Percentiles rank a stretch among this genome's conserved stretches.
These are phyloP conservation scores for Neurospora sp. DNA, from an alignment of 495 filamentous ascomycete species.

Conservation along the genomic window DNA sequence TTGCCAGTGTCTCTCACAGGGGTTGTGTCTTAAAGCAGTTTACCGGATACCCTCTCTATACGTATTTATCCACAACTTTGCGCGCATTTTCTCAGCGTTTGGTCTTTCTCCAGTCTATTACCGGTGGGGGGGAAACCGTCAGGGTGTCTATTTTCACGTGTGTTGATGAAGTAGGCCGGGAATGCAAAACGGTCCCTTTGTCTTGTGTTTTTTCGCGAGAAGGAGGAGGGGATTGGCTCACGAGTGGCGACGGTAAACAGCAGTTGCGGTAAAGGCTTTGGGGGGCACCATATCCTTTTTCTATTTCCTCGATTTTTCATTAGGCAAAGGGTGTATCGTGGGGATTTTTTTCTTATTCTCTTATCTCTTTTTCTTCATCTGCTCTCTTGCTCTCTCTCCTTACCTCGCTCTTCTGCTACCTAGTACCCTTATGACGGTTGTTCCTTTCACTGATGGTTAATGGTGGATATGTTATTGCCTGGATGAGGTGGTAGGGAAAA, in stretches of 20 bases:
- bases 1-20: background rate
- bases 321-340: background rate
- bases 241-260: background rate
- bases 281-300: background rate
- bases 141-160: conserved; percentile 7
- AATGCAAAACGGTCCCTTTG: conserved; percentile 12
- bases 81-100: conserved; percentile 9
- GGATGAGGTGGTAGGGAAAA: background rate
- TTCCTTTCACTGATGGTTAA: background rate
- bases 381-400: background rate
- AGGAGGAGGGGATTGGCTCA: background rate
- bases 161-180: conserved; percentile 14
- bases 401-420: background rate
- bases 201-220: conserved; percentile 3
- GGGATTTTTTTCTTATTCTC: conserved; percentile 5
- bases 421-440: background rate
- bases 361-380: conserved; percentile 5
- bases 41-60: background rate
- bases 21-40: background rate
- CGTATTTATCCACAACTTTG: background rate
- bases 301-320: background rate
- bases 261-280: background rate
- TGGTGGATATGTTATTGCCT: background rate
- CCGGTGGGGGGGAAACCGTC: conserved; percentile 3
- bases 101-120: conserved; percentile 3